These are phyloP conservation scores for Skeletonema costatum DNA, from an alignment of 108 stramenopile genomes.

Conservation along the genomic window DNA sequence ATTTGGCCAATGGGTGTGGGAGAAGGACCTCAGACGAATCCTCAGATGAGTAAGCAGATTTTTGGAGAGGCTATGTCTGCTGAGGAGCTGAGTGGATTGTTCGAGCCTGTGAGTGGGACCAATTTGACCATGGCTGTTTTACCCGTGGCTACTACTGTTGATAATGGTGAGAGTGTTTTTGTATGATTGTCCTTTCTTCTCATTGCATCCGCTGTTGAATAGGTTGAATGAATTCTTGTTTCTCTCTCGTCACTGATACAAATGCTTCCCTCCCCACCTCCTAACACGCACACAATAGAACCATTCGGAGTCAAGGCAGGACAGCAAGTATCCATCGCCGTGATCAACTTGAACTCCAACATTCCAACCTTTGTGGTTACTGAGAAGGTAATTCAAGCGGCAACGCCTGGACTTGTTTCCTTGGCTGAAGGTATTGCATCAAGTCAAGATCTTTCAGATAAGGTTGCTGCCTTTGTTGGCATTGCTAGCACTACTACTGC, in stretches of 20 bases:
- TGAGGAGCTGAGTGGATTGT: neutral
- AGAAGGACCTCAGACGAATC: neutral
- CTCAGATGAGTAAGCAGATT: neutral
- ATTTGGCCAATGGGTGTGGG: neutral
- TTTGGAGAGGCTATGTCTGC: neutral
- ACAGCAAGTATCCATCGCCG: neutral
- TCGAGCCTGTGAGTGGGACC: neutral
- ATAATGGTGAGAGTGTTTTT: neutral
- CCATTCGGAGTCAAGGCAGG: conserved; percentile 10
- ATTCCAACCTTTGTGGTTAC: neutral
- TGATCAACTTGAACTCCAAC: conserved; percentile 1
- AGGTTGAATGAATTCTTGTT: neutral
- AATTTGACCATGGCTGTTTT: conserved; percentile 11
- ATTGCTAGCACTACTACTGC: neutral
- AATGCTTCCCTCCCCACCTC: neutral
- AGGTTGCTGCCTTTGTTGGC: neutral
- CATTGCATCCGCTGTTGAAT: neutral
- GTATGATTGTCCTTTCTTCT: neutral
- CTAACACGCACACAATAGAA: neutral
- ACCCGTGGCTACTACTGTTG: conserved; percentile 2
- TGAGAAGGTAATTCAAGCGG: neutral
- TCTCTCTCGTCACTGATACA: neutral
- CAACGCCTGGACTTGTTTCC: neutral
- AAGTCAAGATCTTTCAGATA: neutral
- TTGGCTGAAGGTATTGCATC: neutral